Evolutionary conservation across 73 alveolate species (phyloP).

Genomic region (Tetrahymena elliotti): DNA sequence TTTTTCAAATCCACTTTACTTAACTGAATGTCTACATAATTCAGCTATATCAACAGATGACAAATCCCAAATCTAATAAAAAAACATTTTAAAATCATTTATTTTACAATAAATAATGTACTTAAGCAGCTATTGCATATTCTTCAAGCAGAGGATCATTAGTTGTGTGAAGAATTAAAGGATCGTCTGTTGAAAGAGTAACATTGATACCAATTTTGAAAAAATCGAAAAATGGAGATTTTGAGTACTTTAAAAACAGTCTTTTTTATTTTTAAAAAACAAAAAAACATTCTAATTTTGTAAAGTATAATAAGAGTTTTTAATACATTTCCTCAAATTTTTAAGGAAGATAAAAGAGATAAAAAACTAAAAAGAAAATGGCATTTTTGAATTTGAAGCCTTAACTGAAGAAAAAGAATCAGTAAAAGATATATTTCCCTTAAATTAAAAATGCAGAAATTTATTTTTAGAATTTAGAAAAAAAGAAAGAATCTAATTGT

Average conservation of each 20-base stretch:
- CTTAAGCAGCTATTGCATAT: conserved; percentile 54
- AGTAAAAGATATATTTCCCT: not conserved
- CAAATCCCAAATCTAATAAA: conserved; percentile 34
- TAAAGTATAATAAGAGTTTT: not conserved
- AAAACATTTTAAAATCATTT: not conserved
- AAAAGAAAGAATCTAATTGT: not conserved
- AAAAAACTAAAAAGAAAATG: not conserved
- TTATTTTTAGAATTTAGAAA: not conserved
- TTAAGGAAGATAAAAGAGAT: not conserved
- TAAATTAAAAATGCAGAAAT: not conserved
- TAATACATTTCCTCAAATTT: not conserved
- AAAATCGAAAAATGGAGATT: conserved; percentile 41
- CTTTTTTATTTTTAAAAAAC: not conserved
- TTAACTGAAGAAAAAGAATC: not conserved
- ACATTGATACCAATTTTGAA: conserved; percentile 63
- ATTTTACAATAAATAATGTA: not conserved
- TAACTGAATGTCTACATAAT: conserved; percentile 65
- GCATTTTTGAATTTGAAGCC: not conserved
- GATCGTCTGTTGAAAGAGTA: conserved; percentile 71
- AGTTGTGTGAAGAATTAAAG: conserved; percentile 66
- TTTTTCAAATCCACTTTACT: conserved; percentile 57
- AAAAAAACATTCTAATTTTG: not conserved
- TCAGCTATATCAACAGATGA: conserved; percentile 64
- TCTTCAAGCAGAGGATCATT: conserved; percentile 64
- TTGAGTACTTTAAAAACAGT: conserved; percentile 30